Conservation (phyloP, 2,329 filamentous ascomycete genomes). For the Fusarium longipes region DNA sequence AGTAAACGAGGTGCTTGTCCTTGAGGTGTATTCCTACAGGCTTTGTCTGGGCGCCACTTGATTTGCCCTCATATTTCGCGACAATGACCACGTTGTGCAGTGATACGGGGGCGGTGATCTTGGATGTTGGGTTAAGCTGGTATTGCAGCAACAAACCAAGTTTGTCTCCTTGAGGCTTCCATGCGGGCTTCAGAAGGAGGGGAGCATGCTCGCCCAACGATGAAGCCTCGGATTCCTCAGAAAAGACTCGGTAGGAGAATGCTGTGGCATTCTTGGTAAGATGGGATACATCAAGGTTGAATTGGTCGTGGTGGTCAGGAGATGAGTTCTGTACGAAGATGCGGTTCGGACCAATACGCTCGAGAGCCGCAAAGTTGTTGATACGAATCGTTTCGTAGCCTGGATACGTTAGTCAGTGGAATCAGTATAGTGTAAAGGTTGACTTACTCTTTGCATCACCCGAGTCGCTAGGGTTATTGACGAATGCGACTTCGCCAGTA, state of each 20-base stretch:
- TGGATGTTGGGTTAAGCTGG: constrained; percentile 78
- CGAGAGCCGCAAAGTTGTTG: constrained; percentile 87
- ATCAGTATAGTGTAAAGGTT: background rate
- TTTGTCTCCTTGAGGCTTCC: constrained; percentile 87
- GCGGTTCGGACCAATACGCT: constrained; percentile 93
- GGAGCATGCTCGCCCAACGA: constrained; percentile 71
- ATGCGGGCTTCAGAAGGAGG: constrained; percentile 77
- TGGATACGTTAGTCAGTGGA: constrained; percentile 43
- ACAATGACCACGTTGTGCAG: constrained; percentile 80
- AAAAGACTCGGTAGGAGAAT: constrained; percentile 91
- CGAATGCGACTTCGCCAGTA: constrained; percentile 88
- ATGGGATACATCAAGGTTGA: constrained; percentile 77
- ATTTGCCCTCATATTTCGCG: constrained; percentile 76
- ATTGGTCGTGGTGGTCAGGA: constrained; percentile 78
- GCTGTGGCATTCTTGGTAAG: constrained; percentile 80
- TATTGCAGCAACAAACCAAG: constrained; percentile 89
- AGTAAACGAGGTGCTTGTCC: constrained; percentile 82
- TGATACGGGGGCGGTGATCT: constrained; percentile 55
- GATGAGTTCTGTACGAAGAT: constrained; percentile 82
- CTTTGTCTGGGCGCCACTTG: constrained; percentile 78
- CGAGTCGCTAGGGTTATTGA: constrained; percentile 71
- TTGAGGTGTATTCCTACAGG: constrained; percentile 82
- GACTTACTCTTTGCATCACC: constrained; percentile 62
- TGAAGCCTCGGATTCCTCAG: constrained; percentile 66
- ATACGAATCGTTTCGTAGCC: constrained; percentile 78